Percentiles rank a stretch among this genome's conserved stretches.
These are phyloP conservation scores for Thermoascus crustaceus DNA, from an alignment of 2,329 filamentous ascomycete genomes.

Conservation along the genomic window DNA sequence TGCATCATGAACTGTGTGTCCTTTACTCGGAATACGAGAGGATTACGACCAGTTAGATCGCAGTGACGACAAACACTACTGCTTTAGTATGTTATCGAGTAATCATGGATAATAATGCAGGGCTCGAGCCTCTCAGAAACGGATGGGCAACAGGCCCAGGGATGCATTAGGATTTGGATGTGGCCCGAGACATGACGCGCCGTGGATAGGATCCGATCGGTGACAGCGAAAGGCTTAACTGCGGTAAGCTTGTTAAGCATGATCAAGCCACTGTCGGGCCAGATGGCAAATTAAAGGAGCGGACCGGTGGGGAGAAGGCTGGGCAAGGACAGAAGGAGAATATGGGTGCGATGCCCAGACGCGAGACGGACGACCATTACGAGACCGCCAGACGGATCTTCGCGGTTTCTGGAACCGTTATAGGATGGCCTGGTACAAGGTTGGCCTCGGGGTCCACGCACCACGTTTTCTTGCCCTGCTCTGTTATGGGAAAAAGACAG, in stretches of 20 bases:
- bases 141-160: too few relatives aligned
- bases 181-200: background rate
- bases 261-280: constrained; percentile 1
- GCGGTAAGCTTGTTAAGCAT: constrained; percentile 2
- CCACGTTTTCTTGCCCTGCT: constrained; percentile 2
- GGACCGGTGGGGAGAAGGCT: background rate
- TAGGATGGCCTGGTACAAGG: background rate
- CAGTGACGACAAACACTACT: too few relatives aligned
- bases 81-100: too few relatives aligned
- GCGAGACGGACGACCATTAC: background rate
- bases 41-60: too few relatives aligned
- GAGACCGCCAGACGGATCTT: background rate
- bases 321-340: background rate
- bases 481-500: too few relatives aligned
- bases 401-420: constrained; percentile 1
- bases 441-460: constrained; percentile 2
- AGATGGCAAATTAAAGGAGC: constrained; percentile 1
- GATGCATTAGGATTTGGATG: background rate
- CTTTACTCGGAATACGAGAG: too few relatives aligned
- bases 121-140: too few relatives aligned
- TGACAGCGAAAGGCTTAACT: constrained; percentile 1
- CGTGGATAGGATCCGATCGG: background rate
- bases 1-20: too few relatives aligned
- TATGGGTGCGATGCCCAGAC: background rate
- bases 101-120: too few relatives aligned